Evolutionary conservation across 2,329 filamentous ascomycete species (phyloP).

Genomic region (Venturia effusa): DNA sequence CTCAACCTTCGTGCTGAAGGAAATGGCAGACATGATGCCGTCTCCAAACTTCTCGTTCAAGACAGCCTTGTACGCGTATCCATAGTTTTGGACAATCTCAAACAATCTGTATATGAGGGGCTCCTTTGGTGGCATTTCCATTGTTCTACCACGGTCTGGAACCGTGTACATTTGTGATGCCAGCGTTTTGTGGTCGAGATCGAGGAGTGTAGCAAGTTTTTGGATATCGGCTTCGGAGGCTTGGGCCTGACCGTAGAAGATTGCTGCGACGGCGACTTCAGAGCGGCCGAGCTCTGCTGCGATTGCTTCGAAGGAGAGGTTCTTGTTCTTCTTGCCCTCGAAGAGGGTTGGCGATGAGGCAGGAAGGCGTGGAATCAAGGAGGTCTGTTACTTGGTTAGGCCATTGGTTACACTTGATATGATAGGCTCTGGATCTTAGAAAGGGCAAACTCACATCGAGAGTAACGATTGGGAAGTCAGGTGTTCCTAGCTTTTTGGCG

Average conservation of each 20-base stretch:
- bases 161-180: conserved; percentile 51
- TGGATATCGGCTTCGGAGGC: conserved; percentile 59
- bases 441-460: conserved; percentile 2
- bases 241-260: conserved; percentile 82
- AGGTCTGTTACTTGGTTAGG: conserved; percentile 35
- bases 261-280: conserved; percentile 73
- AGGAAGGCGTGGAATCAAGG: conserved; percentile 59
- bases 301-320: conserved; percentile 70
- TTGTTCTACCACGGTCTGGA: conserved; percentile 67
- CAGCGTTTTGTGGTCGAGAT: conserved; percentile 46
- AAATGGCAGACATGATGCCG: conserved; percentile 94
- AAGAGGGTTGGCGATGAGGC: conserved; percentile 64
- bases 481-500: conserved; percentile 4
- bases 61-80: conserved; percentile 89
- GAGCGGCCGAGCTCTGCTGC: conserved; percentile 61
- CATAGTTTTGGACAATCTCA: conserved; percentile 95
- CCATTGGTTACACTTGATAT: neutral
- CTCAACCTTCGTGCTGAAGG: conserved; percentile 81
- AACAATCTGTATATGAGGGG: conserved; percentile 84
- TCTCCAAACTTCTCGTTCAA: conserved; percentile 76
- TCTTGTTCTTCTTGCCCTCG: conserved; percentile 64
- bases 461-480: conserved; percentile 5
- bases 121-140: conserved; percentile 76
- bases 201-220: conserved; percentile 56
- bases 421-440: neutral